A percentile compares a stretch with the other conserved stretches of the same genome.
Evolutionary conservation across 768 basidiomycete species (phyloP).

Genomic region (Pleurotus salmoneostramineus): DNA sequence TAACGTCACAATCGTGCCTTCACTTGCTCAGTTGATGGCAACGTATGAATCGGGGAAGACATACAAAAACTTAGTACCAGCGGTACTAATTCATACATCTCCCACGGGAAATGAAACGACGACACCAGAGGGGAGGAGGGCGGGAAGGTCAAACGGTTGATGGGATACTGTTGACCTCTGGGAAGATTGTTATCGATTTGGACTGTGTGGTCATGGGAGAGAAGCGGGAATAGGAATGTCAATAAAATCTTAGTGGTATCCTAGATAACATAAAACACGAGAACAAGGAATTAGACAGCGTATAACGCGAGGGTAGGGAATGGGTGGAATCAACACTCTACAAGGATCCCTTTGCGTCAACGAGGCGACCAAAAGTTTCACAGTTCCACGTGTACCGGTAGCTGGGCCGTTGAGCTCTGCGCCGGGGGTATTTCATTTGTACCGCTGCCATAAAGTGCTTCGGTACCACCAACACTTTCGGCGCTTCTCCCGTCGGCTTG

Average conservation of each 20-base stretch:
- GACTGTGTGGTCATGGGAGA: background rate
- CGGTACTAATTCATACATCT: background rate
- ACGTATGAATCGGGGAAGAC: background rate
- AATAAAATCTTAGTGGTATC: background rate
- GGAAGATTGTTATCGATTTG: background rate
- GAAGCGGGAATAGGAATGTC: background rate
- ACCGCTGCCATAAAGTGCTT: slow-evolving; percentile 2
- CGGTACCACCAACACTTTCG: background rate
- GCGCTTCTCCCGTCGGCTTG: slow-evolving; percentile 7
- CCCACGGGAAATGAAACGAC: background rate
- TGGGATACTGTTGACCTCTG: background rate
- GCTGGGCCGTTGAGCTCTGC: background rate
- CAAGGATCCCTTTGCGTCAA: background rate
- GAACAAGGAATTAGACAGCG: background rate
- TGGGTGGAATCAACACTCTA: background rate
- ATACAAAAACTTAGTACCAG: background rate
- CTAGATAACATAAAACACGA: slow-evolving; percentile 2
- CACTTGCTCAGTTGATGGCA: background rate
- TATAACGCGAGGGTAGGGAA: background rate
- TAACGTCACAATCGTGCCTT: background rate
- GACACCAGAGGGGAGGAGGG: background rate
- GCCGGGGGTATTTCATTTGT: background rate
- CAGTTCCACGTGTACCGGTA: slow-evolving; percentile 6
- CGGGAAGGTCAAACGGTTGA: background rate
- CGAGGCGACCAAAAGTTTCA: background rate